These are phyloP conservation scores for Claviceps capensis DNA, from an alignment of 2,329 filamentous ascomycete species.

Conservation along the genomic window DNA sequence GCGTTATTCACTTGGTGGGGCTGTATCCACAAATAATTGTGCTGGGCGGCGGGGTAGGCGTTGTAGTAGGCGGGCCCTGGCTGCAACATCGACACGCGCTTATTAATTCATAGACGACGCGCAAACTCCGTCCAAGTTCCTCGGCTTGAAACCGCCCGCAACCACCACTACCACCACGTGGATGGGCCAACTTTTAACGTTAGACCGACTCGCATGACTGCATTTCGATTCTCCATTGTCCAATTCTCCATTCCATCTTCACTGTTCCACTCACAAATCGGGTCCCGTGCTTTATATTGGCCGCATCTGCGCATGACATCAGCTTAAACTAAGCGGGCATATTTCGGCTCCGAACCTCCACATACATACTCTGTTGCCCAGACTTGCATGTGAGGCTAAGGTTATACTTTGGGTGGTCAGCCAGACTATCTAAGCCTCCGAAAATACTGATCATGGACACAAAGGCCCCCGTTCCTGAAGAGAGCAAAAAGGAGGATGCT, in stretches of 20 bases:
- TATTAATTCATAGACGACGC: too few relatives aligned
- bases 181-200: slow-evolving; percentile 2
- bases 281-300: background rate
- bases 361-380: background rate
- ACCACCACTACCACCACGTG: slow-evolving; percentile 1
- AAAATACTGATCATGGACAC: slow-evolving; percentile 9
- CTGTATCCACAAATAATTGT: too few relatives aligned
- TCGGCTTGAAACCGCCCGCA: slow-evolving; percentile 4
- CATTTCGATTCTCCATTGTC: background rate
- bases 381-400: slow-evolving; percentile 7
- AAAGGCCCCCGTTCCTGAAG: slow-evolving; percentile 9
- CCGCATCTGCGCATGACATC: background rate
- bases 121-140: background rate
- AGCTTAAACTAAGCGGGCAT: background rate
- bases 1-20: too few relatives aligned
- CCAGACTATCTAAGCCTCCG: too few relatives aligned
- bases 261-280: background rate
- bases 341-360: background rate
- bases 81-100: too few relatives aligned
- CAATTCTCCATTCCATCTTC: background rate
- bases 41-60: too few relatives aligned
- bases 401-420: background rate
- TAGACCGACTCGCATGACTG: background rate
- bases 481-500: slow-evolving; percentile 10
- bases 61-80: too few relatives aligned